These are phyloP conservation scores for Sanghuangporus sanghuang DNA, from an alignment of 1,284 basidiomycete species.

Conservation along the genomic window DNA sequence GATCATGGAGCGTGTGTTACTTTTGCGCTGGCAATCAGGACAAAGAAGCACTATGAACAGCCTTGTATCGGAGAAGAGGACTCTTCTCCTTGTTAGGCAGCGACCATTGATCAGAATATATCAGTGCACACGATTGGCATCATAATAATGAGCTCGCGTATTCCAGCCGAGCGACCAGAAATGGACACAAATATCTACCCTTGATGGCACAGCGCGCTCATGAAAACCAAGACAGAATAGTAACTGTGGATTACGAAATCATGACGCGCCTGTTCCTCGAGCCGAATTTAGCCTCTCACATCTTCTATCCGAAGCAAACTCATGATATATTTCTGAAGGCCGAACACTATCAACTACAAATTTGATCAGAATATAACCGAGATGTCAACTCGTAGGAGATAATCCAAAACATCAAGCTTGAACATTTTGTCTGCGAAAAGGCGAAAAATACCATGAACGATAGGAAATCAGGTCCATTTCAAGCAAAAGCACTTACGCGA, in stretches of 20 bases:
- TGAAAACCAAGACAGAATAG: not conserved
- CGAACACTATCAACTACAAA: not conserved
- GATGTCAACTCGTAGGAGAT: not conserved
- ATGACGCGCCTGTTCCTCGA: too few species aligned
- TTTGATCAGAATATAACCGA: not conserved
- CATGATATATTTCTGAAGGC: not conserved
- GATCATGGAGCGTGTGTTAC: not conserved
- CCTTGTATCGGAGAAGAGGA: not conserved
- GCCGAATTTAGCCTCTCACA: too few species aligned
- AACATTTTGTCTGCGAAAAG: conserved; percentile 13
- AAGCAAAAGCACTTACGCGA: conserved; percentile 41
- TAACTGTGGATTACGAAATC: too few species aligned
- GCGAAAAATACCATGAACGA: not conserved
- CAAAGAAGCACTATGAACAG: not conserved
- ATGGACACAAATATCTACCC: not conserved
- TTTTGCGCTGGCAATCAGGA: not conserved
- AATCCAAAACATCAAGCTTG: conserved; percentile 1
- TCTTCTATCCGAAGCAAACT: too few species aligned
- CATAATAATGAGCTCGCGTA: not conserved
- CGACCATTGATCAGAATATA: not conserved
- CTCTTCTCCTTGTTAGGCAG: not conserved
- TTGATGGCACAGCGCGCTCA: not conserved
- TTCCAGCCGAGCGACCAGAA: not conserved
- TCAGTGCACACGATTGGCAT: not conserved
- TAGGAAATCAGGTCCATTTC: not conserved